phyloP scores from a whole-genome alignment of 2,329 filamentous ascomycete genomes.

The Ustilaginoidea virens region DNA sequence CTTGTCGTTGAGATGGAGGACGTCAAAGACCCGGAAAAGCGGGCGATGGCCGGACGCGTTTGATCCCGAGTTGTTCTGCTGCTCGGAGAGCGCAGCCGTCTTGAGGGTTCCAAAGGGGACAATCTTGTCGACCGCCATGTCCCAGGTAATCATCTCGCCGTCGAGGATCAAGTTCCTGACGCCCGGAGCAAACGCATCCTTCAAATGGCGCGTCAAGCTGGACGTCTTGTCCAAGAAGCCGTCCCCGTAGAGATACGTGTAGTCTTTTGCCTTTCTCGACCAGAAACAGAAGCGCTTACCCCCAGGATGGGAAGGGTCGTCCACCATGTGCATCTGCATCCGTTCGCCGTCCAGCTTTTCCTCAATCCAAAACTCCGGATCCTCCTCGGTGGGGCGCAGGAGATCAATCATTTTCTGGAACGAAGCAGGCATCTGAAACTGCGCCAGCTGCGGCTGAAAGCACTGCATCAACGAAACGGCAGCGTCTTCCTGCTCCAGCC shows the following conservation, averaged over 20 bases:
- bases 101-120: conserved; percentile 89
- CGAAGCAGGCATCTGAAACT: conserved; percentile 67
- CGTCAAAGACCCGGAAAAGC: conserved; percentile 77
- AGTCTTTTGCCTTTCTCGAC: conserved; percentile 93
- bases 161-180: conserved; percentile 84
- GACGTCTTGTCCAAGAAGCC: conserved; percentile 59
- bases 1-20: conserved; percentile 72
- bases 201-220: conserved; percentile 66
- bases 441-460: conserved; percentile 89
- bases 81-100: conserved; percentile 68
- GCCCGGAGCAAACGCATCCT: conserved; percentile 57
- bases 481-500: conserved; percentile 59
- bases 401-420: conserved; percentile 67
- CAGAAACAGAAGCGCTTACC: conserved; percentile 72
- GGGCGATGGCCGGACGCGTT: conserved; percentile 39
- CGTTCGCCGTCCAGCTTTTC: conserved; percentile 95
- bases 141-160: conserved; percentile 98
- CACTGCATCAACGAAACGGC: conserved; percentile 79
- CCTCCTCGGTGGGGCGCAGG: conserved; percentile 48
- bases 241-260: conserved; percentile 82
- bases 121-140: conserved; percentile 68
- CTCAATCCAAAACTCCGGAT: conserved; percentile 85
- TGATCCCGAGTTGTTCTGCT: conserved; percentile 46
- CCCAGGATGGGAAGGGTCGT: conserved; percentile 51
- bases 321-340: conserved; percentile 87